Evolutionary conservation across 2,329 filamentous ascomycete species (phyloP), one percentile per base, ranked within the genome.

Genomic region (Epichloe sibirici): DNA sequence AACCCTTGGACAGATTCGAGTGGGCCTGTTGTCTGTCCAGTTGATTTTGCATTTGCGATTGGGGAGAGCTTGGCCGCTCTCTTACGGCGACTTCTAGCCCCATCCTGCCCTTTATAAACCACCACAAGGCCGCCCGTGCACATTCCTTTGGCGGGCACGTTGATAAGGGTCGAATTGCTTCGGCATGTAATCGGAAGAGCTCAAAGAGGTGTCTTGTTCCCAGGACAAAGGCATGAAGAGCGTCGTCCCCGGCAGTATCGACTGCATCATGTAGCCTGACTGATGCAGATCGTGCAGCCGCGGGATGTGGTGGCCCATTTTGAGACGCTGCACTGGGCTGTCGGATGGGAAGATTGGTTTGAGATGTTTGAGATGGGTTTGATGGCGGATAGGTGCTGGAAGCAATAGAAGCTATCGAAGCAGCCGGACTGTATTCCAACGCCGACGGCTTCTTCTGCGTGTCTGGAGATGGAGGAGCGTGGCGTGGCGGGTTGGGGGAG

Each of bases 61-160:
- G 76, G 4, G 77, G 72, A 6, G 66, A 61, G 39, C 49, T 64
- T 34, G 83, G 76, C 6, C 80, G 77, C 50, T 81, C 82, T 55
- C 88, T 78, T 46, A 94, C 82, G 40, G 84, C 74, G 12, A 71
- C 68, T 65, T 95, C 90, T 49, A 95, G 74, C 9, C 83, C 82
- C 62, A 83, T 80, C 56, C 90, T 83, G 21, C 90, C 90, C 59
- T 81, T 85, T 45, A 95, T 65, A 62, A 95, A 94, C 90, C 90
- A 96, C 90, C 90, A 96, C 0, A 88, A 72, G 3, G 82, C 83
- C 25, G 83, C 84, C 53, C 87, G 78, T 9, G 85, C 74, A 71
- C 90, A 85, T 55, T 89, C 81, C 46, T 77, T 74, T 0, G 85
- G 74, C 0, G 81, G 72, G 49, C 80, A 84, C 34, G 77, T 75